Conservation (phyloP, 1,284 basidiomycete species). For the Trametes sp. region DNA sequence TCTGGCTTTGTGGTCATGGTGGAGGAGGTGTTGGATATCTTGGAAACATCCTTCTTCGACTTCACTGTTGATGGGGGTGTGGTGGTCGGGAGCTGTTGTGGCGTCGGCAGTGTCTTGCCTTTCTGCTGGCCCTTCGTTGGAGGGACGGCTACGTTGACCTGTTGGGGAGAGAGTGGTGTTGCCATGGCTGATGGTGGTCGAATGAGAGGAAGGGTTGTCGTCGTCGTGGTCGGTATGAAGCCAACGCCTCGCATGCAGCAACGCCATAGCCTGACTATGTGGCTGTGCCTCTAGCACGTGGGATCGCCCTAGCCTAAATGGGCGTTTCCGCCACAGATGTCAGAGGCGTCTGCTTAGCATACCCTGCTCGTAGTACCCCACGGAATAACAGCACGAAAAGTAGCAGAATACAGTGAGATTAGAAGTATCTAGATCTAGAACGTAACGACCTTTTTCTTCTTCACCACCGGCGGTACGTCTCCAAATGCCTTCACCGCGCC, state of each 20-base stretch:
- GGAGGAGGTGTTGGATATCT: slow-evolving; percentile 21
- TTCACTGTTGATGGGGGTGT: slow-evolving; percentile 26
- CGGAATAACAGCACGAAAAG: too few species aligned
- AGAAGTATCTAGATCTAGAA: too few species aligned
- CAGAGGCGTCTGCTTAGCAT: too few species aligned
- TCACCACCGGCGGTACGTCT: slow-evolving; percentile 39
- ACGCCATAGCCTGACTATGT: slow-evolving; percentile 20
- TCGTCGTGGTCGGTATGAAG: slow-evolving; percentile 16
- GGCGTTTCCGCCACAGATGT: slow-evolving; percentile 3
- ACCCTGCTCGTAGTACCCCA: too few species aligned
- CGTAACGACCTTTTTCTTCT: slow-evolving; percentile 67
- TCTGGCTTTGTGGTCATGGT: slow-evolving; percentile 27
- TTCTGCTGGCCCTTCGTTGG: slow-evolving; percentile 18
- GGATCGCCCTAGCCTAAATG: background rate
- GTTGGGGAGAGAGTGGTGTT: slow-evolving; percentile 23
- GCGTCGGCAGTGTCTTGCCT: slow-evolving; percentile 16
- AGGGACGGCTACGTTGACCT: slow-evolving; percentile 12
- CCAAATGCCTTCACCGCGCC: slow-evolving; percentile 55
- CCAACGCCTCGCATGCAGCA: slow-evolving; percentile 14
- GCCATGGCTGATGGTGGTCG: slow-evolving; percentile 24
- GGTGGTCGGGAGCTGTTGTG: slow-evolving; percentile 15
- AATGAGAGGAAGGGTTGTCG: slow-evolving; percentile 12
- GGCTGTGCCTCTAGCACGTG: slow-evolving; percentile 25
- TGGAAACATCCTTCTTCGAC: slow-evolving; percentile 36
- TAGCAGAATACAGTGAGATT: background rate